phyloP scores from a whole-genome alignment of 768 basidiomycete species.

The Termitomyces sp. region DNA sequence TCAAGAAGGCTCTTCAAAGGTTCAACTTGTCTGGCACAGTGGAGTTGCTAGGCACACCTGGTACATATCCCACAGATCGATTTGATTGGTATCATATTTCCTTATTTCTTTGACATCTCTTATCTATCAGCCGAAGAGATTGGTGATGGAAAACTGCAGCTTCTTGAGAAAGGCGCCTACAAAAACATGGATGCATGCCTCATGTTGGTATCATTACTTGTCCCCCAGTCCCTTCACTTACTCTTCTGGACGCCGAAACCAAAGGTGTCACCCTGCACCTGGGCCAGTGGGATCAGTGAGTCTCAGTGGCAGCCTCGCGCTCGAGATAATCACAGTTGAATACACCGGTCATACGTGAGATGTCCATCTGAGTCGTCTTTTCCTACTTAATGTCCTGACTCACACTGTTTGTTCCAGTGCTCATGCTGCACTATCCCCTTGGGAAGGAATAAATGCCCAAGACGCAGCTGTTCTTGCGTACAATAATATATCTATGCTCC shows the following conservation, averaged over 20 bases:
- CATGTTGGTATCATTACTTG: conserved; percentile 41
- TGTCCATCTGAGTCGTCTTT: neutral
- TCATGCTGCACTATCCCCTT: conserved; percentile 74
- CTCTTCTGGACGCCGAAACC: neutral
- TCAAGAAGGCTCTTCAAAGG: conserved; percentile 55
- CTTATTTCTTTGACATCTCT: neutral
- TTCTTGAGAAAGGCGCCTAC: conserved; percentile 72
- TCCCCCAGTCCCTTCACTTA: neutral
- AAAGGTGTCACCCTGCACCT: conserved; percentile 83
- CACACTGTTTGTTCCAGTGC: conserved; percentile 37
- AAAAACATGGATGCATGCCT: conserved; percentile 72
- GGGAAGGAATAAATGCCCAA: conserved; percentile 79
- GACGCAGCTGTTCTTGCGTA: conserved; percentile 86
- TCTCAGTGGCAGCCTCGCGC: conserved; percentile 57
- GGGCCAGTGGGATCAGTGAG: conserved; percentile 68
- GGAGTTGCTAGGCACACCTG: conserved; percentile 73
- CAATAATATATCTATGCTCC: conserved; percentile 68
- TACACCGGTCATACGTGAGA: conserved; percentile 69
- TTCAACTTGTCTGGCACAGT: conserved; percentile 67
- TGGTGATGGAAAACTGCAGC: conserved; percentile 64
- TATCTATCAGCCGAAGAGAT: conserved; percentile 64
- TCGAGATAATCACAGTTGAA: conserved; percentile 56
- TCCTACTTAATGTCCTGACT: too few relatives aligned
- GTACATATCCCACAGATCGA: conserved; percentile 25
- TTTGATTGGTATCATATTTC: neutral